Evolutionary conservation across 768 basidiomycete species (phyloP).

Genomic region (Chalciporus sphaerocephalus): DNA sequence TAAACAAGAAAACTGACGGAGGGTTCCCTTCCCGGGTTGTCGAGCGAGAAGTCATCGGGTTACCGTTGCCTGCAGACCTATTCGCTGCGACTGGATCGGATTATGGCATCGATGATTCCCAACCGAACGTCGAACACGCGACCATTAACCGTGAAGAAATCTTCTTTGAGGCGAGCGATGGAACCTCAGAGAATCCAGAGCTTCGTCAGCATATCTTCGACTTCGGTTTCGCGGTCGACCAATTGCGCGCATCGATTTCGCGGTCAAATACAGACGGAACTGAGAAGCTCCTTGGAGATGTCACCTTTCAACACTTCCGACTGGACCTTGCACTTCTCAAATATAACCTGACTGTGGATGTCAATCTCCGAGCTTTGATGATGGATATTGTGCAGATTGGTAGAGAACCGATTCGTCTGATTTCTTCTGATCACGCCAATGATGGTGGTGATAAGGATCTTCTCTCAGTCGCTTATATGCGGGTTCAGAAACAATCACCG

Average conservation of each 20-base stretch:
- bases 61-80: slow-evolving; percentile 52
- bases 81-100: slow-evolving; percentile 55
- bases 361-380: slow-evolving; percentile 74
- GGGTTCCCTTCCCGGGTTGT: slow-evolving; percentile 19
- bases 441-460: slow-evolving; percentile 55
- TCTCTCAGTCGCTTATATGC: slow-evolving; percentile 70
- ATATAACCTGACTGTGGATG: slow-evolving; percentile 81
- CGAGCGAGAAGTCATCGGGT: slow-evolving; percentile 31
- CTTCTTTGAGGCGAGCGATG: slow-evolving; percentile 73
- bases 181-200: slow-evolving; percentile 41
- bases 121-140: slow-evolving; percentile 40
- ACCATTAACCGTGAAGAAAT: slow-evolving; percentile 46
- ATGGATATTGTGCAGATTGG: slow-evolving; percentile 67
- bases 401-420: slow-evolving; percentile 52
- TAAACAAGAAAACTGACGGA: slow-evolving; percentile 20
- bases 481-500: slow-evolving; percentile 80
- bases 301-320: slow-evolving; percentile 74
- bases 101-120: slow-evolving; percentile 65
- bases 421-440: slow-evolving; percentile 53
- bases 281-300: slow-evolving; percentile 75
- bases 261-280: slow-evolving; percentile 56
- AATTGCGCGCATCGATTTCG: slow-evolving; percentile 72
- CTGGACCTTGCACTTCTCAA: slow-evolving; percentile 72
- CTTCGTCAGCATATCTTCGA: slow-evolving; percentile 67
- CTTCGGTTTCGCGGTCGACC: slow-evolving; percentile 82